Evolutionary conservation across 768 basidiomycete genomes (phyloP).

Genomic region (Daedalea quercina): DNA sequence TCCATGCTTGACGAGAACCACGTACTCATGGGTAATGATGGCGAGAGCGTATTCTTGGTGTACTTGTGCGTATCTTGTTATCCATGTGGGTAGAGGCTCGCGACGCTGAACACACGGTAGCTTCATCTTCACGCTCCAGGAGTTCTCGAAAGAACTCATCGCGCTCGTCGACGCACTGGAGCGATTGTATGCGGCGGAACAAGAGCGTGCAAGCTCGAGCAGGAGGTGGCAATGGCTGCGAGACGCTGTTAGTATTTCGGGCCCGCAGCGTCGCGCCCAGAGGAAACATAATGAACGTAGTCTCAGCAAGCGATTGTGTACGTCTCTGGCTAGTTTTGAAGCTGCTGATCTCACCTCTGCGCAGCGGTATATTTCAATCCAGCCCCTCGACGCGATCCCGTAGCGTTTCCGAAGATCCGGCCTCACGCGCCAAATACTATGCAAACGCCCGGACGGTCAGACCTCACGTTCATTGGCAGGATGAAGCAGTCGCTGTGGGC

Average conservation of each 20-base stretch:
- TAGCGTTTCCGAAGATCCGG: slow-evolving; percentile 73
- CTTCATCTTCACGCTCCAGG: slow-evolving; percentile 95
- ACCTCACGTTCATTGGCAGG: slow-evolving; percentile 54
- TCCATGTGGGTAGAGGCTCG: neutral
- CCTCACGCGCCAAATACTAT: slow-evolving; percentile 84
- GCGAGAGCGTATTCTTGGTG: slow-evolving; percentile 81
- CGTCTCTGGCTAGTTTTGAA: neutral
- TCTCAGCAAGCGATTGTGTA: slow-evolving; percentile 24
- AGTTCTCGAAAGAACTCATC: slow-evolving; percentile 81
- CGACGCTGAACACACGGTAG: slow-evolving; percentile 30
- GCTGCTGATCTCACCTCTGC: neutral
- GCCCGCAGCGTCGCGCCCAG: neutral
- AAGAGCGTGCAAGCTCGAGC: slow-evolving; percentile 30
- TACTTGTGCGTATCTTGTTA: slow-evolving; percentile 65
- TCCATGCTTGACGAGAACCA: slow-evolving; percentile 28
- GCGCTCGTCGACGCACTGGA: slow-evolving; percentile 81
- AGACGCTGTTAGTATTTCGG: neutral
- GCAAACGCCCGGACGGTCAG: slow-evolving; percentile 62
- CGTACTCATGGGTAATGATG: slow-evolving; percentile 42
- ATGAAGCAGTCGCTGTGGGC: slow-evolving; percentile 70
- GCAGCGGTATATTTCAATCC: slow-evolving; percentile 51
- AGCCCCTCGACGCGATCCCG: slow-evolving; percentile 32
- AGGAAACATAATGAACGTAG: slow-evolving; percentile 9
- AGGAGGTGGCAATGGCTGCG: slow-evolving; percentile 35
- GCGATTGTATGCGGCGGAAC: slow-evolving; percentile 66